phyloP scores from a whole-genome alignment of 116 monocot genomes.

The Posidonia oceanica region DNA sequence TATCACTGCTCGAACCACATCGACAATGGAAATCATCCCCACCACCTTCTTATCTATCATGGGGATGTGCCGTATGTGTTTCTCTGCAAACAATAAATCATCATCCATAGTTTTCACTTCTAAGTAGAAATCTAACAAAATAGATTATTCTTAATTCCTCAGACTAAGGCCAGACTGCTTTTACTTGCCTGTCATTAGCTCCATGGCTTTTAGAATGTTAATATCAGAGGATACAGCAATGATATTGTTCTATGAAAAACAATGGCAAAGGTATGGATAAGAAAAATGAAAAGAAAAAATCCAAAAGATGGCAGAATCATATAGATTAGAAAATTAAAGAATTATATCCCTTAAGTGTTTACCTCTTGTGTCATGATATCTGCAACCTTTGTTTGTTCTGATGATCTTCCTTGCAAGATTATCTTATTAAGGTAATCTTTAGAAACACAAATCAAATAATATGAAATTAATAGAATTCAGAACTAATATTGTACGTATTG shows the following conservation, averaged over 20 bases:
- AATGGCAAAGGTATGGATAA: not conserved
- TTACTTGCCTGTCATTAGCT: conserved; percentile 50
- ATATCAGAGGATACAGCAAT: conserved; percentile 39
- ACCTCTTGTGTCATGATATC: conserved; percentile 70
- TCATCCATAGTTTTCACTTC: not conserved
- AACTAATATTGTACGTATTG: no score
- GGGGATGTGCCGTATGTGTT: conserved; percentile 44
- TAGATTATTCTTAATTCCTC: no score
- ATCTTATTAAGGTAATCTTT: conserved; percentile 51
- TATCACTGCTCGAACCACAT: conserved; percentile 46
- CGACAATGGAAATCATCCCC: conserved; percentile 42
- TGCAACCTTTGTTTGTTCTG: conserved; percentile 35
- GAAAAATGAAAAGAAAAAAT: not conserved
- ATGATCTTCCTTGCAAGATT: conserved; percentile 47
- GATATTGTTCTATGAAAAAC: conserved; percentile 35
- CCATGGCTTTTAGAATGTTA: conserved; percentile 59
- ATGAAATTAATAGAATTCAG: not conserved
- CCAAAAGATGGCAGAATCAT: not conserved
- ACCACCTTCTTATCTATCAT: conserved; percentile 47
- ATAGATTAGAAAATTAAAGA: not conserved
- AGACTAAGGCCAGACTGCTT: no score
- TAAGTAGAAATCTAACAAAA: not conserved
- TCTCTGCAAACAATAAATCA: conserved; percentile 21
- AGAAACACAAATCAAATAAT: not conserved
- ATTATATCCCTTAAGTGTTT: not conserved